Evolutionary conservation across 345 rosid species (phyloP), one percentile per base, ranked within the genome.

Genomic region (Trapa incisa): DNA sequence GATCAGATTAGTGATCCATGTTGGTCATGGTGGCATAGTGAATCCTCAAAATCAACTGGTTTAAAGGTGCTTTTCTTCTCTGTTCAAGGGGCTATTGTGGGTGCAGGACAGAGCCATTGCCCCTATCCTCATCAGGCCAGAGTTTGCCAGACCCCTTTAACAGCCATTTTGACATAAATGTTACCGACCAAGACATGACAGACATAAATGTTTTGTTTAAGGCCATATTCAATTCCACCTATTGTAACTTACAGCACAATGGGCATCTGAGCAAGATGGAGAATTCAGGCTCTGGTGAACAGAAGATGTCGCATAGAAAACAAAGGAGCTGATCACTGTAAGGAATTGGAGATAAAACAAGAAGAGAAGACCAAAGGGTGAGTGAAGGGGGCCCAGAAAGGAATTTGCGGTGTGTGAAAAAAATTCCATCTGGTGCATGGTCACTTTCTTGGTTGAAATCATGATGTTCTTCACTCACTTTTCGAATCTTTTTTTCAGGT

Each of bases 81-180:
- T 41, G 43, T 41, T 41, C 48, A 45, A 10, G 8, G 37, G 4
- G 7, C 11, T 8, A 35, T 12, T 32, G 63, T 8, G 32, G 63
- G 63, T 1, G 8, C 63, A 58, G 2, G 35, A 8, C 63, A 41
- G 6, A 41, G 43, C 43, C 43, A 41, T 41, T 41, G 43, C 43
- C 43, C 43, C 2, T 22, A 22, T 22, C 43, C 43, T 41, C 43
- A 41, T 41, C 43, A 8, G 43, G 0, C 7, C 43, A 32, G 38
- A 58, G 63, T 7, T 45, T 58, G 63, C 35, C 63, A 58, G 63
- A 12, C 38, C 38, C 29, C 48, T 32, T 58, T 32, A 33, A 58
- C 63, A 58, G 15, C 37, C 38, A 22, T 22, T 22, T 32, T 58
- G 63, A 58, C 63, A 58, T 58, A 58, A 58, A 58, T 58, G 63